phyloP scores from a whole-genome alignment of 2,329 filamentous ascomycete genomes.

The Arthrobotrys pseudoclavata region DNA sequence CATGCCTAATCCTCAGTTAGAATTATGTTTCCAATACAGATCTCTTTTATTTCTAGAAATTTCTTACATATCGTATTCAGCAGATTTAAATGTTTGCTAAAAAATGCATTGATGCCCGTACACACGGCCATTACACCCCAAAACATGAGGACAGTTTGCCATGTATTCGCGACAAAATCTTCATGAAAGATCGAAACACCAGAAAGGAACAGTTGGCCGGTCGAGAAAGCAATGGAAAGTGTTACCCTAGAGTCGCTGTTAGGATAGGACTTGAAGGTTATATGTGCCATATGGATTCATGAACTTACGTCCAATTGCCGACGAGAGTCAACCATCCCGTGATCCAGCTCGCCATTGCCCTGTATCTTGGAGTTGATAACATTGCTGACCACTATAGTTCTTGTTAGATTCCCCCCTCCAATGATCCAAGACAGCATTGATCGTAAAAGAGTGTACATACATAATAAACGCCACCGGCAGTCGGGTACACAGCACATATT shows the following conservation, averaged over 20 bases:
- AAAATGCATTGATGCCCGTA: constrained; percentile 76
- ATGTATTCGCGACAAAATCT: constrained; percentile 76
- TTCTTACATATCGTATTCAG: constrained; percentile 81
- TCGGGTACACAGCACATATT: constrained; percentile 78
- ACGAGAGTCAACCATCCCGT: constrained; percentile 80
- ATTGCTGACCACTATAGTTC: constrained; percentile 71
- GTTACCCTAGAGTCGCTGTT: constrained; percentile 65
- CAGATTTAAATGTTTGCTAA: constrained; percentile 74
- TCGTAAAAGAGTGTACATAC: constrained; percentile 21
- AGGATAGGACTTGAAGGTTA: constrained; percentile 58
- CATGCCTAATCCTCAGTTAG: constrained; percentile 29
- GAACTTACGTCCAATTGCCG: constrained; percentile 76
- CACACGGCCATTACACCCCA: constrained; percentile 79
- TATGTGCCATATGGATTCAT: constrained; percentile 64
- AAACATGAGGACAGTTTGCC: constrained; percentile 79
- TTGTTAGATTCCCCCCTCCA: not conserved
- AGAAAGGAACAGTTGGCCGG: constrained; percentile 76
- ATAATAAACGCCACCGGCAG: constrained; percentile 79
- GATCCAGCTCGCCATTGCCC: constrained; percentile 77
- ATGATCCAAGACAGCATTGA: not conserved
- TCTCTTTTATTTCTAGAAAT: constrained; percentile 3
- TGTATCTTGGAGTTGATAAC: constrained; percentile 75
- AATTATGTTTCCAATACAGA: not conserved
- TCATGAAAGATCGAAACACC: constrained; percentile 80
- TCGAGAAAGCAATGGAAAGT: constrained; percentile 78